A percentile compares a stretch with the other conserved stretches of the same genome.
Conservation (phyloP, 306 rosid genomes). For the Prosopis cineraria region DNA sequence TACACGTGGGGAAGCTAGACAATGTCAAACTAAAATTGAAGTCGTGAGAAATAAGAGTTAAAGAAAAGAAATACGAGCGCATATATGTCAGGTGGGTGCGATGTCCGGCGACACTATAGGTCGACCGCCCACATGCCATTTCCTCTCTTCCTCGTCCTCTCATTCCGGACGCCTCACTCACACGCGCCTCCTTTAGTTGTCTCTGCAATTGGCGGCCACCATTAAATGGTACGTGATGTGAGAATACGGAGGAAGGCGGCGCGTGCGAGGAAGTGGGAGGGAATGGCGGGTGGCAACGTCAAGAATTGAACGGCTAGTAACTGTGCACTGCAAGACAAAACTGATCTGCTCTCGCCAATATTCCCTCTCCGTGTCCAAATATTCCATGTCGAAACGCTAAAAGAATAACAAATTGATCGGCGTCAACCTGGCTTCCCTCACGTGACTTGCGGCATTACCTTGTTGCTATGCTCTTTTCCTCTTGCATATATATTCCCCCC, state of each 20-base stretch:
- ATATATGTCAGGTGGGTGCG: constrained; percentile 45
- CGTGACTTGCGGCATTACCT: constrained; percentile 61
- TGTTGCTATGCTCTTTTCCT: constrained; percentile 41
- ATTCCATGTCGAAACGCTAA: constrained; percentile 47
- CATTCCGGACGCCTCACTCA: neutral
- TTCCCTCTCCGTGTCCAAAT: constrained; percentile 80
- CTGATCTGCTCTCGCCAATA: constrained; percentile 49
- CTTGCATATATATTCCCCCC: neutral
- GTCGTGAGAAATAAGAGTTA: constrained; percentile 32
- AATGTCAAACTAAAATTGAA: neutral
- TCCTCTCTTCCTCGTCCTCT: neutral
- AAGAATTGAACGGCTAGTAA: constrained; percentile 37
- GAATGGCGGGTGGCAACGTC: neutral
- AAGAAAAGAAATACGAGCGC: neutral
- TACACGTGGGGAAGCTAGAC: constrained; percentile 47
- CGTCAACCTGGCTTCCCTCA: constrained; percentile 61
- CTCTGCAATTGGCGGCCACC: neutral
- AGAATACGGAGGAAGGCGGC: neutral
- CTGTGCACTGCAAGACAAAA: constrained; percentile 35
- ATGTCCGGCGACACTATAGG: constrained; percentile 57
- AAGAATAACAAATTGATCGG: constrained; percentile 53
- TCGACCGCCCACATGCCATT: constrained; percentile 56
- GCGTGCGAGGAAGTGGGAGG: neutral
- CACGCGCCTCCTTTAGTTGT: neutral
- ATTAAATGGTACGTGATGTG: no score